These are phyloP conservation scores for Aspergillus carlsbadensis DNA, from an alignment of 495 filamentous ascomycete genomes.

Conservation along the genomic window DNA sequence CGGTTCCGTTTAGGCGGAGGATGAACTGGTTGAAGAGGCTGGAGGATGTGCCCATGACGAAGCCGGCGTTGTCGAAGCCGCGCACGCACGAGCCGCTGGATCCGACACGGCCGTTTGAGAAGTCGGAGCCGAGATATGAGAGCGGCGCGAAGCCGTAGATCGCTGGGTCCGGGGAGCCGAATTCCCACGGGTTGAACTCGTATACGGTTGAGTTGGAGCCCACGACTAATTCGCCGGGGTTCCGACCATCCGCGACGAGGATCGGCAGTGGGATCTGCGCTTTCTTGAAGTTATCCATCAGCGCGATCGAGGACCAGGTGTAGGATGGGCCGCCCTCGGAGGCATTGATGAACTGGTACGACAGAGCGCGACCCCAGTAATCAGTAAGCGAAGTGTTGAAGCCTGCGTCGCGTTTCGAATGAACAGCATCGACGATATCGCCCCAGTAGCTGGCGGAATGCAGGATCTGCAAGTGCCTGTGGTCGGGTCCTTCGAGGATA, in stretches of 20 bases:
- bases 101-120: conserved; percentile 62
- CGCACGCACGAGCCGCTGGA: conserved; percentile 62
- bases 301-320: conserved; percentile 86
- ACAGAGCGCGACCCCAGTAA: conserved; percentile 81
- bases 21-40: conserved; percentile 83
- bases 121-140: conserved; percentile 76
- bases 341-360: conserved; percentile 81
- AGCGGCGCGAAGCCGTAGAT: conserved; percentile 75
- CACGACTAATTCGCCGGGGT: conserved; percentile 62
- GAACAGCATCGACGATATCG: conserved; percentile 60
- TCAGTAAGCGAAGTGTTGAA: conserved; percentile 81
- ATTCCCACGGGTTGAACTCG: conserved; percentile 87
- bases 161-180: conserved; percentile 82
- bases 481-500: conserved; percentile 68
- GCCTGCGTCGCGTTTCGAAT: conserved; percentile 65
- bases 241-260: conserved; percentile 72
- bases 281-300: conserved; percentile 61
- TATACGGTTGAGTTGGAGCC: conserved; percentile 77
- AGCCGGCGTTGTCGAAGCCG: conserved; percentile 86
- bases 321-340: conserved; percentile 72
- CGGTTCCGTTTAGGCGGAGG: conserved; percentile 53
- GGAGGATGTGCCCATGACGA: conserved; percentile 86
- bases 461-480: conserved; percentile 50
- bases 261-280: conserved; percentile 81
- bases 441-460: conserved; percentile 64